Percentiles rank a stretch among this genome's conserved stretches.
Conservation (phyloP, 345 rosid species). For the Pseudoturritis turrita region DNA sequence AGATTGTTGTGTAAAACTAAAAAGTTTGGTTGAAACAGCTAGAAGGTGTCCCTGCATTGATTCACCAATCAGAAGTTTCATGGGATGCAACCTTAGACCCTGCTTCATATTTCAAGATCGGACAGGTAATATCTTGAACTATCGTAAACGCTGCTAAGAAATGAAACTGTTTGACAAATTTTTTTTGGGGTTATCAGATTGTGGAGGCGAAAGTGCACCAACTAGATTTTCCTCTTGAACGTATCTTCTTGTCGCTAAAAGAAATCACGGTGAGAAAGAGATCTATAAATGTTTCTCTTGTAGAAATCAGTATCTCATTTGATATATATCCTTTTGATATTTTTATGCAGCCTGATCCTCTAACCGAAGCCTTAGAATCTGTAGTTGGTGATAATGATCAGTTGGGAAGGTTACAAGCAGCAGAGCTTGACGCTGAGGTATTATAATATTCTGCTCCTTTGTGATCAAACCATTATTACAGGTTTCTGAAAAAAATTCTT, state of each 20-base stretch:
- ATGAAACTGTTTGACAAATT: not conserved
- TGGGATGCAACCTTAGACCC: constrained; percentile 98
- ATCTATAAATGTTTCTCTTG: not conserved
- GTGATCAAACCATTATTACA: not conserved
- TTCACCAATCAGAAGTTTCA: constrained; percentile 91
- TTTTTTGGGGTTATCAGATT: constrained; percentile 43
- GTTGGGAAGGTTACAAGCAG: constrained; percentile 60
- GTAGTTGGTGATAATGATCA: constrained; percentile 62
- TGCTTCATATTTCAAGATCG: constrained; percentile 70
- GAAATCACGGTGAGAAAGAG: constrained; percentile 58
- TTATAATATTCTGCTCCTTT: not conserved
- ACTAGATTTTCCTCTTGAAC: constrained; percentile 75
- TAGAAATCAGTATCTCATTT: not conserved
- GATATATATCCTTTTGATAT: not conserved
- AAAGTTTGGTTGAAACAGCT: constrained; percentile 45
- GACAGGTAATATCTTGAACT: constrained; percentile 55
- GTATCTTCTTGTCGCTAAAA: constrained; percentile 82
- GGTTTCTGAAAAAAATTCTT: constrained; percentile 10
- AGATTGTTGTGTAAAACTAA: not conserved
- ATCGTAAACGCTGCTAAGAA: not conserved
- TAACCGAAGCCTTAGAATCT: constrained; percentile 69
- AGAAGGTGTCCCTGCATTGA: constrained; percentile 81
- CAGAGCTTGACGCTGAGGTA: constrained; percentile 75
- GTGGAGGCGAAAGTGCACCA: constrained; percentile 95
- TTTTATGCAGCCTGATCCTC: constrained; percentile 74